Conservation (phyloP, 2,329 filamentous ascomycete species). For the Fusarium duplospermum region DNA sequence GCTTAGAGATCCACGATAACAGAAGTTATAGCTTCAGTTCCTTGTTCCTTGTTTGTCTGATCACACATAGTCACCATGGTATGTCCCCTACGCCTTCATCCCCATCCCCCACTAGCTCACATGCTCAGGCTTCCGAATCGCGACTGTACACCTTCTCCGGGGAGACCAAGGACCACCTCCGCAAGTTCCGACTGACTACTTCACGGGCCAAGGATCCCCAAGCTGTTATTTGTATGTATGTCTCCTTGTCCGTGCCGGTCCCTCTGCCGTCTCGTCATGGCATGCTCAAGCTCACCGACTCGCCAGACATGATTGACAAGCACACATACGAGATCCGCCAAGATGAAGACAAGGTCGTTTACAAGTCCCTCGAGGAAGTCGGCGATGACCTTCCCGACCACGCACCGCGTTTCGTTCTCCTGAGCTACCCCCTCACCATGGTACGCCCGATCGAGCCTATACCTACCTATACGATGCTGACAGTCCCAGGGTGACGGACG, state of each 20-base stretch:
- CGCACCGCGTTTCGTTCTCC: constrained; percentile 86
- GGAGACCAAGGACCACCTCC: constrained; percentile 88
- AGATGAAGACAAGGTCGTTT: constrained; percentile 80
- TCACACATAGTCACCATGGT: constrained; percentile 30
- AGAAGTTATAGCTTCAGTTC: constrained; percentile 12
- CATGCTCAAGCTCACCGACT: constrained; percentile 16
- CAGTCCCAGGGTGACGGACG: constrained; percentile 78
- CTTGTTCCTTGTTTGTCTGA: background rate
- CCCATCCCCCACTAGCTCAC: constrained; percentile 23
- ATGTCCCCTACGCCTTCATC: background rate
- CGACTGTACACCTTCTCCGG: constrained; percentile 92
- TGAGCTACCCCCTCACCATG: constrained; percentile 91
- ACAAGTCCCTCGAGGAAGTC: constrained; percentile 83
- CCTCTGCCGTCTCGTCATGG: background rate
- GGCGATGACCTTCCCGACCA: constrained; percentile 93
- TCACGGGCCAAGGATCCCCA: constrained; percentile 88
- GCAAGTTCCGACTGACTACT: constrained; percentile 93
- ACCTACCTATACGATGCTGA: constrained; percentile 25
- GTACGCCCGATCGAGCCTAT: constrained; percentile 59
- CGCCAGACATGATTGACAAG: constrained; percentile 87
- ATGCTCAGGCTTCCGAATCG: constrained; percentile 74
- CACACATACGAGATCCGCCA: constrained; percentile 89
- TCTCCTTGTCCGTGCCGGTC: constrained; percentile 37
- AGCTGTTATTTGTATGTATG: constrained; percentile 89
- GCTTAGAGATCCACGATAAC: background rate